These are phyloP conservation scores for Yamadazyma akitaensis DNA, from an alignment of 805 yeast species.

Conservation along the genomic window DNA sequence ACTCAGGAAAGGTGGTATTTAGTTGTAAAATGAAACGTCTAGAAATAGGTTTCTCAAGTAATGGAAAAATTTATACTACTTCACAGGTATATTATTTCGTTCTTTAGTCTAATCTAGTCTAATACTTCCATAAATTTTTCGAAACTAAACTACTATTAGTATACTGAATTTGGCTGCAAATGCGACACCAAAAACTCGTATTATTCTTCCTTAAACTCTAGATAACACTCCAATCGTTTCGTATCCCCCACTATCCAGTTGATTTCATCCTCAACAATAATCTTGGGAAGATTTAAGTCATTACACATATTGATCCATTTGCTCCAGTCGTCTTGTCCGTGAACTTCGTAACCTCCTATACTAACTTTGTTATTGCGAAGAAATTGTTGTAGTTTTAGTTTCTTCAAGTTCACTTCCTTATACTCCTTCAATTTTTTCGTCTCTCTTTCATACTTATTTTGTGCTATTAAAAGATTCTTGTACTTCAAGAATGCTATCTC, in stretches of 20 bases:
- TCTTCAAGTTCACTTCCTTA: constrained; percentile 26
- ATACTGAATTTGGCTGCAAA: not conserved
- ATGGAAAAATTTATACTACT: no score
- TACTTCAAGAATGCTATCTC: constrained; percentile 23
- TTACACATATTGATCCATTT: constrained; percentile 32
- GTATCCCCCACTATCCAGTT: constrained; percentile 42
- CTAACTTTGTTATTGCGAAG: constrained; percentile 8
- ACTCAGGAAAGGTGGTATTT: no score
- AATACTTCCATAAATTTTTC: no score
- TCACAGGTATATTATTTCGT: no score
- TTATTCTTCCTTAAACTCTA: constrained; percentile 6
- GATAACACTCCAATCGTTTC: constrained; percentile 31
- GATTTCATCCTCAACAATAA: constrained; percentile 23
- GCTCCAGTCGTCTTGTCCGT: constrained; percentile 17
- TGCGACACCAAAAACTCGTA: not conserved
- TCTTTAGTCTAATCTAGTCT: no score
- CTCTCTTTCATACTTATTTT: constrained; percentile 25
- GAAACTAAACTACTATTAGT: not conserved
- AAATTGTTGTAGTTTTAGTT: constrained; percentile 22
- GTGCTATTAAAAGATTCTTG: constrained; percentile 27
- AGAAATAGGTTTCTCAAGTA: no score
- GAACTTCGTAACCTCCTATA: not conserved
- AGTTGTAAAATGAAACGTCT: no score
- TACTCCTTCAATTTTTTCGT: constrained; percentile 15
- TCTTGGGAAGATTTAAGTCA: constrained; percentile 15